These are phyloP conservation scores for Penicillium goetzii DNA, from an alignment of 495 filamentous ascomycete species.

Conservation along the genomic window DNA sequence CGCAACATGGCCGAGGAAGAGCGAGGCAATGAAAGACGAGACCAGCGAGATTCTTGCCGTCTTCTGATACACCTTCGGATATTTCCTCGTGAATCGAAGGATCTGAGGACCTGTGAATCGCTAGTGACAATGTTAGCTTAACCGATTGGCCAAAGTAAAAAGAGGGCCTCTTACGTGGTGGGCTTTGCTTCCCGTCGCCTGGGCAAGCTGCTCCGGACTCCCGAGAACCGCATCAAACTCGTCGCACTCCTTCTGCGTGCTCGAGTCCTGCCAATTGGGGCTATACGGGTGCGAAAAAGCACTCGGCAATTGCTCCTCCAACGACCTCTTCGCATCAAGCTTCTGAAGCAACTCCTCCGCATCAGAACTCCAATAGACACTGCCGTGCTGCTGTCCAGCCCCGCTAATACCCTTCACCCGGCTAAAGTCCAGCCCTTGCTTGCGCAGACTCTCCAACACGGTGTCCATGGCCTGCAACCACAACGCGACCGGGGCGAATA, in stretches of 20 bases:
- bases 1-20: constrained; percentile 84
- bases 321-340: constrained; percentile 60
- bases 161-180: constrained; percentile 74
- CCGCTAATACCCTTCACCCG: constrained; percentile 83
- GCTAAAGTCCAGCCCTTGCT: constrained; percentile 73
- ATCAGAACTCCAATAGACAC: constrained; percentile 82
- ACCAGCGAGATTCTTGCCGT: constrained; percentile 90
- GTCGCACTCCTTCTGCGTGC: constrained; percentile 90
- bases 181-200: constrained; percentile 84
- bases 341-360: constrained; percentile 66
- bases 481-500: constrained; percentile 90
- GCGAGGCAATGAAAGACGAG: constrained; percentile 90
- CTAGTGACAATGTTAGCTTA: constrained; percentile 51
- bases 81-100: constrained; percentile 76
- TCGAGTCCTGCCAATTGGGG: constrained; percentile 97
- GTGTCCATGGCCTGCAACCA: constrained; percentile 92
- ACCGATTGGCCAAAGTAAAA: neutral
- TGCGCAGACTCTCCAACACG: constrained; percentile 72
- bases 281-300: constrained; percentile 87
- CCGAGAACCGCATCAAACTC: constrained; percentile 76
- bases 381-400: constrained; percentile 95
- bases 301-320: constrained; percentile 70
- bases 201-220: constrained; percentile 65
- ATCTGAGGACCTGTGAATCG: constrained; percentile 99
- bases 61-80: constrained; percentile 76